phyloP scores from a whole-genome alignment of 108 stramenopile genomes.

The Parmales sp. region DNA sequence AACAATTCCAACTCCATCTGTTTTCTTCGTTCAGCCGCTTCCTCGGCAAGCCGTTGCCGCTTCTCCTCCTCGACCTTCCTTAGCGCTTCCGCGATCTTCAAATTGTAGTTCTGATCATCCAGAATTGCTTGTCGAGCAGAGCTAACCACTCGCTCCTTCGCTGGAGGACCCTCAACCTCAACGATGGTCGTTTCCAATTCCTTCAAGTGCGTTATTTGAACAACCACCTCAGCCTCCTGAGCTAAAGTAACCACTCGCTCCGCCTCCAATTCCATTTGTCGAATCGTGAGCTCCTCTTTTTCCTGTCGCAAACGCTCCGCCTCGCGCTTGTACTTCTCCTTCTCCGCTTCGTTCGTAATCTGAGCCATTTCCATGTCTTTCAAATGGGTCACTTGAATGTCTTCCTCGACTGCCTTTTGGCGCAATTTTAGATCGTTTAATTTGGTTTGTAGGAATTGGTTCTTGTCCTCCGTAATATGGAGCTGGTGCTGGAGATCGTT shows the following conservation, averaged over 20 bases:
- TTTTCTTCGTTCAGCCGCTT: background rate
- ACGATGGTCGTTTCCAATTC: background rate
- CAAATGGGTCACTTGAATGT: too few relatives aligned
- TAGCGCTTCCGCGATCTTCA: constrained; percentile 9
- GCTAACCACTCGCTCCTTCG: background rate
- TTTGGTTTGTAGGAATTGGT: too few relatives aligned
- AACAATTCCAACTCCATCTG: background rate
- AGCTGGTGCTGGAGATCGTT: too few relatives aligned
- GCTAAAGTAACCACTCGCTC: background rate
- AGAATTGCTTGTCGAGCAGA: background rate
- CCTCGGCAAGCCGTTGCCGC: background rate
- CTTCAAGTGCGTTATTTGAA: background rate
- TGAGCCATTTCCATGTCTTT: background rate
- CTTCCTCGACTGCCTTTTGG: too few relatives aligned
- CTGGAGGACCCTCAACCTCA: background rate
- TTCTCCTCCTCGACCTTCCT: constrained; percentile 8
- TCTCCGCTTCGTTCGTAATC: background rate
- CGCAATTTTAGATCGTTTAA: too few relatives aligned
- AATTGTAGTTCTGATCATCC: constrained; percentile 7
- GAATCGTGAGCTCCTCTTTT: background rate
- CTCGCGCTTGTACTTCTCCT: background rate
- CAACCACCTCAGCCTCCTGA: background rate
- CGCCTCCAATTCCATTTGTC: background rate
- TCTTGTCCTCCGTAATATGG: too few relatives aligned
- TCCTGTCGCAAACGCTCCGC: background rate